Conservation (phyloP, 2,329 filamentous ascomycete genomes). For the Aspergillus proliferans region DNA sequence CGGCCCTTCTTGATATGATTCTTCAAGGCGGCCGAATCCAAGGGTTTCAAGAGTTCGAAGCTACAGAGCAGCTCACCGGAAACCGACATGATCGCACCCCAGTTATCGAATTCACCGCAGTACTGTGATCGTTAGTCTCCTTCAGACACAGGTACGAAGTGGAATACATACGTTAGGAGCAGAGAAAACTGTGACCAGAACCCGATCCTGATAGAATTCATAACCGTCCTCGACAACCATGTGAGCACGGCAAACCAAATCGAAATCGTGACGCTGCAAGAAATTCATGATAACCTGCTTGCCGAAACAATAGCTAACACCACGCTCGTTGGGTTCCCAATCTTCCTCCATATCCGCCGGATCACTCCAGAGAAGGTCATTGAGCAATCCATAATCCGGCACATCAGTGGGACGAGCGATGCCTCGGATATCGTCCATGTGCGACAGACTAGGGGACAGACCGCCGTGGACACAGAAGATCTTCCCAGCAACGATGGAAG, state of each 20-base stretch:
- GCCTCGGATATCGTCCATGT: conserved; percentile 98
- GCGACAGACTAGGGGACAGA: conserved; percentile 79
- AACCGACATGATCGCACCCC: conserved; percentile 98
- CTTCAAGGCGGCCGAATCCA: conserved; percentile 93
- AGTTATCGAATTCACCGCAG: conserved; percentile 98
- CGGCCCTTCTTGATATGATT: conserved; percentile 98
- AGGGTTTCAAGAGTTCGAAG: conserved; percentile 91
- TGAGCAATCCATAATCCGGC: conserved; percentile 89
- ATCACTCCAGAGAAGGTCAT: conserved; percentile 95
- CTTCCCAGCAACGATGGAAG: conserved; percentile 92
- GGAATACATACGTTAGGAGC: conserved; percentile 76
- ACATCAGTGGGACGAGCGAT: conserved; percentile 95
- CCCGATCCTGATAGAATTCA: conserved; percentile 94
- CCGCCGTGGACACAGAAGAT: conserved; percentile 98
- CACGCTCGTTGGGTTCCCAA: conserved; percentile 95
- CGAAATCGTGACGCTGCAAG: conserved; percentile 88
- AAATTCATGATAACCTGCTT: conserved; percentile 98
- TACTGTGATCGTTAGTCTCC: conserved; percentile 53
- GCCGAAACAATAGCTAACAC: conserved; percentile 96
- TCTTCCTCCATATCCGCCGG: conserved; percentile 97
- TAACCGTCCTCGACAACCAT: conserved; percentile 99
- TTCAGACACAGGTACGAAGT: neutral
- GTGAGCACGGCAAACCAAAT: conserved; percentile 92
- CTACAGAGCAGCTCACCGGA: conserved; percentile 89
- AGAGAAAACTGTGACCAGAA: conserved; percentile 94